phyloP scores from a whole-genome alignment of 2,329 filamentous ascomycete species.

The Monosporascus sp. region DNA sequence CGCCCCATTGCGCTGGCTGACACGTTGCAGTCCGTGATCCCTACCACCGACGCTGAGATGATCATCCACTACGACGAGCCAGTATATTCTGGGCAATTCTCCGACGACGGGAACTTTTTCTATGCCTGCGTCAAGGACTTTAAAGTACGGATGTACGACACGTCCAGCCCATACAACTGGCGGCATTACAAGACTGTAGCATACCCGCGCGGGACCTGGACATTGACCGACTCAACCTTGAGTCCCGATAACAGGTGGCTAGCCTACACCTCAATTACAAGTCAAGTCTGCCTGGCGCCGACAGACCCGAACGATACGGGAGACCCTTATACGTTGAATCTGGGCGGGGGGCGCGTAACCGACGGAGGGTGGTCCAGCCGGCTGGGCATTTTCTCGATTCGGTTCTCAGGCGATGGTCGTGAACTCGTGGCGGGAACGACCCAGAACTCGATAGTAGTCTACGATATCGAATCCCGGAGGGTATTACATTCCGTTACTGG shows the following conservation, averaged over 20 bases:
- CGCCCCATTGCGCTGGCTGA: conserved; percentile 6
- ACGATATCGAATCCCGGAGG: conserved; percentile 78
- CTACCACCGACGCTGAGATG: conserved; percentile 71
- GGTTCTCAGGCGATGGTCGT: conserved; percentile 86
- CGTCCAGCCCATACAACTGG: conserved; percentile 92
- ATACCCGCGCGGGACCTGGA: conserved; percentile 90
- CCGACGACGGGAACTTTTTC: conserved; percentile 95
- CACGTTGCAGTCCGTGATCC: conserved; percentile 61
- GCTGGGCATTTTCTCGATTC: conserved; percentile 78
- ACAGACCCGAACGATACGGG: conserved; percentile 80
- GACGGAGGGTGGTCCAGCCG: conserved; percentile 25
- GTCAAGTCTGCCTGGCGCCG: conserved; percentile 75
- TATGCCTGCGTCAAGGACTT: conserved; percentile 91
- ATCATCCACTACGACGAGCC: conserved; percentile 82
- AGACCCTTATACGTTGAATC: conserved; percentile 71
- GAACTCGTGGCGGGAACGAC: conserved; percentile 89
- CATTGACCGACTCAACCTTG: conserved; percentile 86
- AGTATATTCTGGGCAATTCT: conserved; percentile 95
- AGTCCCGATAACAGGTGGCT: conserved; percentile 89
- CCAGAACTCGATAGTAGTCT: conserved; percentile 74
- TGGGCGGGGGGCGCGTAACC: conserved; percentile 29
- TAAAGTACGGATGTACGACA: conserved; percentile 94
- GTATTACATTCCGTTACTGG: conserved; percentile 71
- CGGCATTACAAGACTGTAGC: conserved; percentile 86
- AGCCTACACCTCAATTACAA: conserved; percentile 85